A percentile compares a stretch with the other conserved stretches of the same genome.
These are phyloP conservation scores for Tolypocladium guangdongense DNA, from an alignment of 2,329 filamentous ascomycete species.

Conservation along the genomic window DNA sequence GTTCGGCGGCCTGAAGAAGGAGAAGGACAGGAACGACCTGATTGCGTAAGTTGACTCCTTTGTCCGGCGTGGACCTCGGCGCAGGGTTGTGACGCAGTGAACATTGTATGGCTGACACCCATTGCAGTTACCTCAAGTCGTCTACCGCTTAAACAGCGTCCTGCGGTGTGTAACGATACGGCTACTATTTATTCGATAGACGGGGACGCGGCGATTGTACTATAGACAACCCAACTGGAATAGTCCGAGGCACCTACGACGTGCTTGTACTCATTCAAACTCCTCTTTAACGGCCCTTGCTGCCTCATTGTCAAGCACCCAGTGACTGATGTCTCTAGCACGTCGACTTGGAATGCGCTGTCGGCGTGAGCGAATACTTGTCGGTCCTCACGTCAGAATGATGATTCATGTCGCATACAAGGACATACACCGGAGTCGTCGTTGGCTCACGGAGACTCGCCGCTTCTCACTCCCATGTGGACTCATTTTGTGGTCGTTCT, in stretches of 20 bases:
- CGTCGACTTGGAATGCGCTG: not conserved
- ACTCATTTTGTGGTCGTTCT: not conserved
- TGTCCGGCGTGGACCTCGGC: no score
- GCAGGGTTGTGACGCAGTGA: not conserved
- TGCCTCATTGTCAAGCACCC: not conserved
- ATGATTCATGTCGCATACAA: slow-evolving; percentile 10
- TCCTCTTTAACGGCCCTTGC: slow-evolving; percentile 14
- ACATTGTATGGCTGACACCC: slow-evolving; percentile 12
- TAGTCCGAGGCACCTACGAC: slow-evolving; percentile 14
- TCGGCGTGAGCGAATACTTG: not conserved
- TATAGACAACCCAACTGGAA: slow-evolving; percentile 28
- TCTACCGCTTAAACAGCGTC: slow-evolving; percentile 50
- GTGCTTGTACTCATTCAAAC: slow-evolving; percentile 23
- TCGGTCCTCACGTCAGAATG: slow-evolving; percentile 3
- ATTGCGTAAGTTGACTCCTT: slow-evolving; percentile 65
- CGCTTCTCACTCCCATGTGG: not conserved
- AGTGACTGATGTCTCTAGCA: not conserved
- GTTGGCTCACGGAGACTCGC: not conserved
- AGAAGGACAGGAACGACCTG: slow-evolving; percentile 97
- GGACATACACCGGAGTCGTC: not conserved
- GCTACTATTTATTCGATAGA: slow-evolving; percentile 20
- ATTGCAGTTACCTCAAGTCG: slow-evolving; percentile 53
- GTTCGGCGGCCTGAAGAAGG: slow-evolving; percentile 99
- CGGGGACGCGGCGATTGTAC: slow-evolving; percentile 23
- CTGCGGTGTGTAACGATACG: slow-evolving; percentile 21